Evolutionary conservation across 495 filamentous ascomycete genomes (phyloP).

Genomic region (Penicillium longicatenatum): DNA sequence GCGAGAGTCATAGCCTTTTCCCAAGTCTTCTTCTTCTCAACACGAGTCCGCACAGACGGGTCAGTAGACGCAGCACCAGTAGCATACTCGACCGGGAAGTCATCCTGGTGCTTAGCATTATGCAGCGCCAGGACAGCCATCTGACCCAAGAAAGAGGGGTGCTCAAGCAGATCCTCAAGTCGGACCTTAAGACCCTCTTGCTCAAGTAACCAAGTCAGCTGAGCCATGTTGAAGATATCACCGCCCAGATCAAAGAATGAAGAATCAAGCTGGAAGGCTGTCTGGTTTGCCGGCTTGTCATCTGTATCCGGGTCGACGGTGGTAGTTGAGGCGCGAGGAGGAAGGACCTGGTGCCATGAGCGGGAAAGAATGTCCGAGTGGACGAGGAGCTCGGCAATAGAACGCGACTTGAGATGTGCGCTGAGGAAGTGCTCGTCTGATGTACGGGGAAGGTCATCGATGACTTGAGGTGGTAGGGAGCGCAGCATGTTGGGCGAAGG

Average conservation of each 20-base stretch:
- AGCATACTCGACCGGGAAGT: constrained; percentile 19
- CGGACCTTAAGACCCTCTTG: constrained; percentile 51
- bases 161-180: constrained; percentile 53
- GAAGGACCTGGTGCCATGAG: constrained; percentile 54
- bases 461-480: constrained; percentile 33
- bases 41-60: constrained; percentile 5
- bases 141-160: constrained; percentile 52
- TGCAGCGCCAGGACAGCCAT: constrained; percentile 47
- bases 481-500: constrained; percentile 45
- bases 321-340: constrained; percentile 19
- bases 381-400: constrained; percentile 47
- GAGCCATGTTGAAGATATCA: constrained; percentile 54
- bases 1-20: constrained; percentile 36
- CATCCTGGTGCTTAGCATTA: constrained; percentile 31
- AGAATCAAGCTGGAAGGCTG: constrained; percentile 44
- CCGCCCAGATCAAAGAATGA: constrained; percentile 57
- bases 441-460: constrained; percentile 30
- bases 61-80: constrained; percentile 18
- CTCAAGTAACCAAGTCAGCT: constrained; percentile 48
- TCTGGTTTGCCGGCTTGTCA: constrained; percentile 15
- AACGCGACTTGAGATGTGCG: constrained; percentile 43
- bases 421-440: constrained; percentile 36
- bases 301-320: constrained; percentile 7
- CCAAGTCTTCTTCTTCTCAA: constrained; percentile 34
- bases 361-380: constrained; percentile 50